Evolutionary conservation across 148 eudicot species (phyloP).

Genomic region (Gaultheria prostrata): DNA sequence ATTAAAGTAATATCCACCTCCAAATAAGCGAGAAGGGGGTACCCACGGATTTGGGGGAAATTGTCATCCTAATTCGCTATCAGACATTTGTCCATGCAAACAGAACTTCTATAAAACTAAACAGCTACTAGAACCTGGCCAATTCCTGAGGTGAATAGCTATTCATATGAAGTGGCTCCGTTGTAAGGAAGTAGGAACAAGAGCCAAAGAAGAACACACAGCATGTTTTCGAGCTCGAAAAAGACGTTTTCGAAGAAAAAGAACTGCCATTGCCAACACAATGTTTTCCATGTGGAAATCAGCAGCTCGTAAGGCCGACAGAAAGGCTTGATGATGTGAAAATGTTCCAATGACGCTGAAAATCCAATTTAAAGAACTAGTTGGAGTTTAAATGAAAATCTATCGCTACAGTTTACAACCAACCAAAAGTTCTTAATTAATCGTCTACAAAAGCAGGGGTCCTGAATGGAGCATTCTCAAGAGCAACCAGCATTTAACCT

Average conservation of each 20-base stretch:
- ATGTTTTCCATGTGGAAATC: background rate
- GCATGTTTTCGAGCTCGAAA: background rate
- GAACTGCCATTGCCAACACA: background rate
- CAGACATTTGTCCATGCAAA: too few species aligned
- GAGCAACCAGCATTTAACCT: conserved; percentile 7
- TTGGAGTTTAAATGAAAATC: background rate
- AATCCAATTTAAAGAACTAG: background rate
- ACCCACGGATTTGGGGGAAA: too few species aligned
- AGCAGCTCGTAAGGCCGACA: background rate
- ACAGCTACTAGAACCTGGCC: background rate
- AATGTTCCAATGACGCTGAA: background rate
- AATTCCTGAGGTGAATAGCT: background rate
- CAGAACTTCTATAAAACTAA: background rate
- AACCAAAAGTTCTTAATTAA: background rate
- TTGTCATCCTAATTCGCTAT: too few species aligned
- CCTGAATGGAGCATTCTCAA: conserved; percentile 13
- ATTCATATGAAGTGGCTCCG: background rate
- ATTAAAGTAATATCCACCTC: too few species aligned
- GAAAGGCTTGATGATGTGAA: background rate
- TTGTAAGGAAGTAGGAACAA: too few species aligned
- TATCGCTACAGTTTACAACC: background rate
- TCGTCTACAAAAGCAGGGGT: background rate
- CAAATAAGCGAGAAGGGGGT: too few species aligned
- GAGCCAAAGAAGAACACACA: background rate
- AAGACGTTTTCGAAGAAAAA: background rate